These are phyloP conservation scores for Magnolia changhungtana DNA, from an alignment of 164 flowering plant species.

Conservation along the genomic window DNA sequence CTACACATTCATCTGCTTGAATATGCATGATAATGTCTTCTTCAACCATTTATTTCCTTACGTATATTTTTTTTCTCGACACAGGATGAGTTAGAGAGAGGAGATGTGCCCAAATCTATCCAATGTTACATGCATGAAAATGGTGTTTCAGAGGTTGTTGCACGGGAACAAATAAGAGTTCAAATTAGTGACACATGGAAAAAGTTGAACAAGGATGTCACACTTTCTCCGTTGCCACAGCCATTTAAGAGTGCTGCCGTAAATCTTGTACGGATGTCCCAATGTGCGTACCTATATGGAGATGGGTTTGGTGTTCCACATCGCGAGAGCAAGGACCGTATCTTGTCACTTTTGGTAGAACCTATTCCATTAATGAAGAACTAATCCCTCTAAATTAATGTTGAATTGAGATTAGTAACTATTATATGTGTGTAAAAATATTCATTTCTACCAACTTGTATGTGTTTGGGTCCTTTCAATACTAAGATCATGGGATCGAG, in stretches of 20 bases:
- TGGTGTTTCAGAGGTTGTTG: background rate
- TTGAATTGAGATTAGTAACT: too few relatives aligned
- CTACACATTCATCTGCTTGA: background rate
- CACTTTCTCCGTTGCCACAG: background rate
- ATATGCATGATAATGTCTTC: background rate
- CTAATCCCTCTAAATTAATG: too few relatives aligned
- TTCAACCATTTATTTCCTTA: background rate
- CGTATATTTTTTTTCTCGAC: background rate
- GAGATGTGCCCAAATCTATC: conserved; percentile 2
- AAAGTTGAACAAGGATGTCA: background rate
- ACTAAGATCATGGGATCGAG: too few relatives aligned
- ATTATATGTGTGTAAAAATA: too few relatives aligned
- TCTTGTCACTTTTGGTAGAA: background rate
- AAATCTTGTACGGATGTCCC: conserved; percentile 8
- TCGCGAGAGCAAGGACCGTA: background rate
- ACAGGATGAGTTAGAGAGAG: conserved; percentile 3
- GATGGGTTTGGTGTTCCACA: conserved; percentile 16
- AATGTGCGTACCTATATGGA: conserved; percentile 17
- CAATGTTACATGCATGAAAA: conserved; percentile 4
- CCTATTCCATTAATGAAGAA: background rate
- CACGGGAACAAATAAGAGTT: background rate
- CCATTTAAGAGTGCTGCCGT: background rate
- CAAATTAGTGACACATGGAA: background rate
- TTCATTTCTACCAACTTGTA: too few relatives aligned
- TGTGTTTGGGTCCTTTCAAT: too few relatives aligned